These are phyloP conservation scores for Blastobotrys arbuscula DNA, from an alignment of 1,139 yeast species.

Conservation along the genomic window DNA sequence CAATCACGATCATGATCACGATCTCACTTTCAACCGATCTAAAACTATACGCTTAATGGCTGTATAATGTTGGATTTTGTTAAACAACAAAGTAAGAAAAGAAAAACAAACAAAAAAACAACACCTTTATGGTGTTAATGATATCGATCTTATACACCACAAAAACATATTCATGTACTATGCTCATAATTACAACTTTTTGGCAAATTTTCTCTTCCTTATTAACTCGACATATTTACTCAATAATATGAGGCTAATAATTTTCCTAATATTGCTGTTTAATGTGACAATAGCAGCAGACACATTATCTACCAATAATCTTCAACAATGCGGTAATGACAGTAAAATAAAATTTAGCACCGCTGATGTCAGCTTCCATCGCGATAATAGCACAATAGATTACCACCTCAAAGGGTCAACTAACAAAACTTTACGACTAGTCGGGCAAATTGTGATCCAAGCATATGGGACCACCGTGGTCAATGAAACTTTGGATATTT, in stretches of 20 bases:
- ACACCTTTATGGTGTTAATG: too few relatives aligned
- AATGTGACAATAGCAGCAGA: conserved; percentile 28
- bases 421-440: neutral
- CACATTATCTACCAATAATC: conserved; percentile 24
- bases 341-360: conserved; percentile 26
- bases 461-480: neutral
- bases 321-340: conserved; percentile 26
- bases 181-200: too few relatives aligned
- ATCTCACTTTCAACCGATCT: too few relatives aligned
- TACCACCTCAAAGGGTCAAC: neutral
- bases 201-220: too few relatives aligned
- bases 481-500: conserved; percentile 3
- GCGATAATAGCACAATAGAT: neutral
- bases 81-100: too few relatives aligned
- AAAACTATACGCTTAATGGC: too few relatives aligned
- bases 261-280: neutral
- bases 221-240: too few relatives aligned
- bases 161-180: too few relatives aligned
- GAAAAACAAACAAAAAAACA: too few relatives aligned
- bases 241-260: neutral
- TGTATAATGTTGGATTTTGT: too few relatives aligned
- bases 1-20: too few relatives aligned
- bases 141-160: too few relatives aligned
- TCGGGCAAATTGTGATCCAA: neutral
- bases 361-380: neutral